These are phyloP conservation scores for Fomitiporia mediterranea DNA, from an alignment of 1,284 basidiomycete genomes.

Conservation along the genomic window DNA sequence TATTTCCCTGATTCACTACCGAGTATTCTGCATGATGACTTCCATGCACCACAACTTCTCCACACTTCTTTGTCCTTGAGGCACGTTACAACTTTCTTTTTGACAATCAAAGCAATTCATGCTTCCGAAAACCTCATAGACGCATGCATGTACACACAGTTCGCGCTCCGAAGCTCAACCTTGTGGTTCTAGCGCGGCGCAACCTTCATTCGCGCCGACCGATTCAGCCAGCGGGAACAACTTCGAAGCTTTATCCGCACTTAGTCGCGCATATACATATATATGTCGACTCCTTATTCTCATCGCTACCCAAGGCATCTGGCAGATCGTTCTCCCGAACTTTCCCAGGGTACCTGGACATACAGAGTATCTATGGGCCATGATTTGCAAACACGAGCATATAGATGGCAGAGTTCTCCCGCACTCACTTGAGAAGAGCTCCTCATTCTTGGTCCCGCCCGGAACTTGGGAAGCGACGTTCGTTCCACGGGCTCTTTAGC, in stretches of 20 bases:
- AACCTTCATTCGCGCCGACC: neutral
- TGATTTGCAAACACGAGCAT: too few species aligned
- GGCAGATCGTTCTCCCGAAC: neutral
- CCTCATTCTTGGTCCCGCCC: too few species aligned
- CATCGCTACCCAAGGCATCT: neutral
- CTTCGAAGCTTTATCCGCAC: neutral
- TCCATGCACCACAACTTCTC: neutral
- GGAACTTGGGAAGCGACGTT: too few species aligned
- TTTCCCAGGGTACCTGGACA: too few species aligned
- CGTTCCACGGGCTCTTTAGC: too few species aligned
- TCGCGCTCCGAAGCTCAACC: too few species aligned
- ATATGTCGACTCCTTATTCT: too few species aligned
- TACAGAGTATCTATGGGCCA: too few species aligned
- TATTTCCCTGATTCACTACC: too few species aligned
- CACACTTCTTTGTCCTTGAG: neutral
- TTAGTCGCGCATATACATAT: neutral
- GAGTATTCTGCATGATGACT: too few species aligned
- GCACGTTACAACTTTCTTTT: neutral
- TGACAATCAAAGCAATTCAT: neutral
- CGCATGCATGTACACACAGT: neutral
- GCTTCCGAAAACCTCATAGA: neutral
- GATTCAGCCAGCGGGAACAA: neutral
- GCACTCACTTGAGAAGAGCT: too few species aligned
- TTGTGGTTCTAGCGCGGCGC: neutral
- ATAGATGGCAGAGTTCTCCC: too few species aligned